phyloP scores from a whole-genome alignment of 192 early-diverging fungal genomes.

The Entomortierella beljakovae region DNA sequence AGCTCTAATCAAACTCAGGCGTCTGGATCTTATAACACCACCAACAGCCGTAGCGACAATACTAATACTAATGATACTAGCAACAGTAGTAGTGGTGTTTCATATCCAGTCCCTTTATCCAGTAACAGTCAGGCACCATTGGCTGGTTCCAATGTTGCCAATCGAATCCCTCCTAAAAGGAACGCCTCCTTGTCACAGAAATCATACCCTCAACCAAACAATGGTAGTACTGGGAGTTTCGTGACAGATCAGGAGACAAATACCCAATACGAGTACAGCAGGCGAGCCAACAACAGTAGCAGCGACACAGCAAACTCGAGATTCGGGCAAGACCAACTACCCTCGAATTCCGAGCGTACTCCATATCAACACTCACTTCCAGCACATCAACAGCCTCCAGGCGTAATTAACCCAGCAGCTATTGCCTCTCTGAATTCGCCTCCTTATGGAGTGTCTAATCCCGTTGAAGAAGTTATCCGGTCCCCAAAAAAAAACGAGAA shows the following conservation, averaged over 20 bases:
- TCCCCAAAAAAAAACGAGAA: conserved; percentile 14
- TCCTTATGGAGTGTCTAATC: background rate
- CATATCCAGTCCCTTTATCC: background rate
- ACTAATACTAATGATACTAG: background rate
- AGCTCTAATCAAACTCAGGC: background rate
- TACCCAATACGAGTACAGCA: conserved; percentile 17
- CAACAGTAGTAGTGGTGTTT: conserved; percentile 2
- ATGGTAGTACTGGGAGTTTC: conserved; percentile 1
- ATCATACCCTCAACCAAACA: conserved; percentile 8
- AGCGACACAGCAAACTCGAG: conserved; percentile 12
- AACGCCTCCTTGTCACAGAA: conserved; percentile 43
- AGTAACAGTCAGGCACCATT: background rate
- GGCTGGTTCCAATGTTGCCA: background rate
- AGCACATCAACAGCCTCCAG: conserved; percentile 48
- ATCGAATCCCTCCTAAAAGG: conserved; percentile 10
- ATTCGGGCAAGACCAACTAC: background rate
- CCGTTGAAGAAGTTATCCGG: background rate
- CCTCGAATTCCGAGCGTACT: conserved; percentile 8
- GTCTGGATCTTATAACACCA: background rate
- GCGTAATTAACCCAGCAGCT: conserved; percentile 1
- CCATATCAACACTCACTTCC: conserved; percentile 50
- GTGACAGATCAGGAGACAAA: conserved; percentile 7
- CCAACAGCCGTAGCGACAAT: background rate
- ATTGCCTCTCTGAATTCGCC: background rate
- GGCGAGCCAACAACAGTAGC: conserved; percentile 14